A percentile compares a stretch with the other conserved stretches of the same genome.
These are phyloP conservation scores for Trichoderma sp. DNA, from an alignment of 2,329 filamentous ascomycete species.

Conservation along the genomic window DNA sequence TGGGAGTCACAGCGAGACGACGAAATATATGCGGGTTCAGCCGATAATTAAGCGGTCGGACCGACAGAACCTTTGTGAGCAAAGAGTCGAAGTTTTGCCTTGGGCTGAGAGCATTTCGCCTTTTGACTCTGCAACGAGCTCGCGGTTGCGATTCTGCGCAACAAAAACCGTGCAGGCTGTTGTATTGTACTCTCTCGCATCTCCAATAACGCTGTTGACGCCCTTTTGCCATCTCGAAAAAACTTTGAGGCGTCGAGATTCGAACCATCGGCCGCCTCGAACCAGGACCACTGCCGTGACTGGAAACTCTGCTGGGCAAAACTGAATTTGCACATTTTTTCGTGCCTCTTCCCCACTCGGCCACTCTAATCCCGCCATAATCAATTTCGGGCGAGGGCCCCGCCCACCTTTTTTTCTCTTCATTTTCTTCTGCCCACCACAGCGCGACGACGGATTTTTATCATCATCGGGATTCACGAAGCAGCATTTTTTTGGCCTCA, in stretches of 20 bases:
- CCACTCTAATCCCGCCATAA: conserved; percentile 1
- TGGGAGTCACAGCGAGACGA: neutral
- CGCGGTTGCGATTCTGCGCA: neutral
- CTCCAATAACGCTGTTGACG: neutral
- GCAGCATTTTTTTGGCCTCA: neutral
- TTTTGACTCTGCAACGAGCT: neutral
- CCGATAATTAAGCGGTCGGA: conserved; percentile 16
- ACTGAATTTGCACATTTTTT: neutral
- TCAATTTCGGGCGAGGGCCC: conserved; percentile 2
- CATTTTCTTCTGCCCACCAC: conserved; percentile 14
- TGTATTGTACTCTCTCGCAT: neutral
- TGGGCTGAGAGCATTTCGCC: neutral
- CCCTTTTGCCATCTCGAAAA: neutral
- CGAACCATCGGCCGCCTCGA: conserved; percentile 11
- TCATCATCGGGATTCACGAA: neutral
- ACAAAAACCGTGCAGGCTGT: neutral
- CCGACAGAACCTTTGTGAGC: neutral
- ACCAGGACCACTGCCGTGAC: neutral
- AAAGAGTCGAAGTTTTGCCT: conserved; percentile 7
- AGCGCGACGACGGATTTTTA: neutral
- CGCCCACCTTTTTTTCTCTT: conserved; percentile 12
- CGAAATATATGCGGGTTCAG: neutral
- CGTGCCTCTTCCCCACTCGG: conserved; percentile 22
- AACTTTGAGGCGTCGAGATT: conserved; percentile 5
- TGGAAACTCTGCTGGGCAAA: neutral